These are phyloP conservation scores for Apostasia shenzhenica DNA, from an alignment of 106 monocot species.

Conservation along the genomic window DNA sequence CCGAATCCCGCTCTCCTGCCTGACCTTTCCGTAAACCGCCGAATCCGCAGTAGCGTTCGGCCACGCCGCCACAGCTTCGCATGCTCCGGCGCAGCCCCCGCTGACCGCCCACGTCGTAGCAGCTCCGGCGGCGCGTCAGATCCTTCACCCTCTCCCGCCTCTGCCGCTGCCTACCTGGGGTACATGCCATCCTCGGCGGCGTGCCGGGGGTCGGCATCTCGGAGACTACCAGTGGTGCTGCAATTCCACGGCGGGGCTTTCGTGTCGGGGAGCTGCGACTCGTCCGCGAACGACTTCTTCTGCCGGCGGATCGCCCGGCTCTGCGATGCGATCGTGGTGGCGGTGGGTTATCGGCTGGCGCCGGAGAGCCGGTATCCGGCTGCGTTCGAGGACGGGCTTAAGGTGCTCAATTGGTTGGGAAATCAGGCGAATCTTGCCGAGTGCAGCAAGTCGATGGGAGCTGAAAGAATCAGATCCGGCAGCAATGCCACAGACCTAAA, in stretches of 20 bases:
- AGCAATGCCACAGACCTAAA: not conserved
- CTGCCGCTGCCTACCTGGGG: conserved; percentile 34
- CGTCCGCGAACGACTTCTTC: conserved; percentile 80
- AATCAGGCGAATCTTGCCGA: conserved; percentile 89
- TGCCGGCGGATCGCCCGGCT: conserved; percentile 69
- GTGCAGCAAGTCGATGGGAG: conserved; percentile 53
- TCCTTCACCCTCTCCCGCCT: not conserved
- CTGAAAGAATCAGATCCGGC: not conserved
- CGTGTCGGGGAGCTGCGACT: conserved; percentile 57
- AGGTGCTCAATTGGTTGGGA: conserved; percentile 71
- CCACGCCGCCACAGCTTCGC: not conserved
- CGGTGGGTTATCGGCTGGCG: conserved; percentile 85
- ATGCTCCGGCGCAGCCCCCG: not conserved
- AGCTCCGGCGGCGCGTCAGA: not conserved
- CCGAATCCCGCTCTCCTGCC: conserved; percentile 24
- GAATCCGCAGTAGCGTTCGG: no score
- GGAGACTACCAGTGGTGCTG: conserved; percentile 60
- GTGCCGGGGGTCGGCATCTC: not conserved
- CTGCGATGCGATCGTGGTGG: conserved; percentile 75
- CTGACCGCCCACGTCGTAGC: not conserved
- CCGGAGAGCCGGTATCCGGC: conserved; percentile 91
- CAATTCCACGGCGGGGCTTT: conserved; percentile 95
- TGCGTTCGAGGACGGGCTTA: conserved; percentile 81
- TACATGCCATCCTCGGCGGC: conserved; percentile 36
- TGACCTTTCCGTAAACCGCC: not conserved